phyloP scores from a whole-genome alignment of 495 filamentous ascomycete genomes.

The Penicillium subrubescens region DNA sequence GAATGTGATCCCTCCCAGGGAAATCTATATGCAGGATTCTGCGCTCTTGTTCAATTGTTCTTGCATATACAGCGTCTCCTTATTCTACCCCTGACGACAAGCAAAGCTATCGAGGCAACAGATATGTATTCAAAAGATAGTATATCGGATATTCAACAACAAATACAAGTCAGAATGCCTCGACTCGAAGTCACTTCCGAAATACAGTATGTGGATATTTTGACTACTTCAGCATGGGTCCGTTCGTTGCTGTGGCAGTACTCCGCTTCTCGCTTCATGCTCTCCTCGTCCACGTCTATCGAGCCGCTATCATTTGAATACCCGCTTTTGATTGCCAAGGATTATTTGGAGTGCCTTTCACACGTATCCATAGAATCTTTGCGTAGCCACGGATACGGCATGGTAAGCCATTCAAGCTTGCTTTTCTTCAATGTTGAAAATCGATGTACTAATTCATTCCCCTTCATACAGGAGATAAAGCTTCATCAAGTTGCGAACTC shows the following conservation, averaged over 20 bases:
- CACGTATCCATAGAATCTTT: constrained; percentile 14
- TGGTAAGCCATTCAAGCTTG: constrained; percentile 13
- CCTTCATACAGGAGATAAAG: background rate
- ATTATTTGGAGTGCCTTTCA: constrained; percentile 19
- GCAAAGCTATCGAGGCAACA: constrained; percentile 8
- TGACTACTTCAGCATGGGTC: constrained; percentile 22
- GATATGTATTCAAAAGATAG: constrained; percentile 8
- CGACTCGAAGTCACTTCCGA: constrained; percentile 10
- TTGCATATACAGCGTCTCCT: constrained; percentile 13
- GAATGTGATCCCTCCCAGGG: constrained; percentile 4
- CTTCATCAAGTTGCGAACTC: constrained; percentile 23
- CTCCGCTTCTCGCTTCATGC: constrained; percentile 25
- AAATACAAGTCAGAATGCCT: constrained; percentile 1
- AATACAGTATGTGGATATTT: constrained; percentile 19
- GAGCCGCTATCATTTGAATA: constrained; percentile 21
- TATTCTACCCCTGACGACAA: background rate
- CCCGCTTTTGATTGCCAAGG: constrained; percentile 17
- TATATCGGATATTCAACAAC: constrained; percentile 11
- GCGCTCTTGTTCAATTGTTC: constrained; percentile 16
- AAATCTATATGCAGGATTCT: constrained; percentile 13
- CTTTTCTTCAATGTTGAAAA: background rate
- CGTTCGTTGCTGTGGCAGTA: constrained; percentile 24
- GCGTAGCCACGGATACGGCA: constrained; percentile 21
- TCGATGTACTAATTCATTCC: constrained; percentile 11
- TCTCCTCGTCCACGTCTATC: constrained; percentile 17